phyloP scores from a whole-genome alignment of 2,329 filamentous ascomycete genomes.

The Phialophora tarda region DNA sequence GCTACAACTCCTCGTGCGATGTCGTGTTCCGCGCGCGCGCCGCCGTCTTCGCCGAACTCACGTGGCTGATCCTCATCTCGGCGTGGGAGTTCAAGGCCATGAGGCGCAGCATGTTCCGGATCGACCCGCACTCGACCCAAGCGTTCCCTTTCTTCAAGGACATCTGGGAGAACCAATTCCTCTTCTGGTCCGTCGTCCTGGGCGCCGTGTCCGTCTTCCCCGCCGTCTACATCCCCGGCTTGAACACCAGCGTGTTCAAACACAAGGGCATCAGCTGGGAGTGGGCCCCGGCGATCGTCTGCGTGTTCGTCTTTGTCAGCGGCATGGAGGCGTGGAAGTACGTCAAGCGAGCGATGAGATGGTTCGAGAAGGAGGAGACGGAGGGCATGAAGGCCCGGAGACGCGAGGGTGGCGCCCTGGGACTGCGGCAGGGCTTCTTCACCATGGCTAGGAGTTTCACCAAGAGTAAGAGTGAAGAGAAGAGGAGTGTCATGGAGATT shows the following conservation, averaged over 20 bases:
- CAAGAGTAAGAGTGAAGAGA: conserved; percentile 41
- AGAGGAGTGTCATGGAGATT: conserved; percentile 14
- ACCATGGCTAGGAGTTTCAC: conserved; percentile 43
- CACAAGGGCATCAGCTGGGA: conserved; percentile 70
- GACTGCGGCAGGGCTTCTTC: conserved; percentile 45
- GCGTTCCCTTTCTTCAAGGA: conserved; percentile 60
- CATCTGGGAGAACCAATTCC: conserved; percentile 73
- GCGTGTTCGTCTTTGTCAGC: conserved; percentile 62
- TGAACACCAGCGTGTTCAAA: conserved; percentile 67
- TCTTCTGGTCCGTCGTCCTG: conserved; percentile 68
- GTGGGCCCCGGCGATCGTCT: conserved; percentile 64
- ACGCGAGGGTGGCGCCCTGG: conserved; percentile 36
- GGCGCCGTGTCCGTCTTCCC: conserved; percentile 63
- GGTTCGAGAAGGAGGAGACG: conserved; percentile 43
- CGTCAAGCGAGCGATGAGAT: conserved; percentile 57
- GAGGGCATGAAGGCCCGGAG: conserved; percentile 41
- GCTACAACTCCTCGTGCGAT: conserved; percentile 56
- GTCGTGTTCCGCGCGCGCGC: conserved; percentile 71
- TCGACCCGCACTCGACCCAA: conserved; percentile 58
- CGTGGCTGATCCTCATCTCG: conserved; percentile 75
- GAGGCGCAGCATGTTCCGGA: conserved; percentile 74
- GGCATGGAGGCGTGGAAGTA: conserved; percentile 71
- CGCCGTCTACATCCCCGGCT: conserved; percentile 68
- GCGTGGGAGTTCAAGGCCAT: conserved; percentile 80
- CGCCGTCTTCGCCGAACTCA: conserved; percentile 74